Conservation (phyloP, 2,329 filamentous ascomycete genomes). For the Ceratocystis alfenasii region DNA sequence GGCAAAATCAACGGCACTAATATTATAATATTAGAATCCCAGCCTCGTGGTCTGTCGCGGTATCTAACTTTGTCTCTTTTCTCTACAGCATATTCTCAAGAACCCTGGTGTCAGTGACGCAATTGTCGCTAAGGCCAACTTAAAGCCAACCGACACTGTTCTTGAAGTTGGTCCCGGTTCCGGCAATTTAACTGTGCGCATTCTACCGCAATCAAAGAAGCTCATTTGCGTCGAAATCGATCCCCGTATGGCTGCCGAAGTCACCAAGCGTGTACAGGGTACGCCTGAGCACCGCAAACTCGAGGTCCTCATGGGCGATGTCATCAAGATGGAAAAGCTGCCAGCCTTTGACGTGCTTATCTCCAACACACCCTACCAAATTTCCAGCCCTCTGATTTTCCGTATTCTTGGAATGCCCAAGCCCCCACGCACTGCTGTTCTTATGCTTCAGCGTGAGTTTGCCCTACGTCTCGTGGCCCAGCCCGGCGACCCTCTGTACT, state of each 20-base stretch:
- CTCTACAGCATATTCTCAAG: constrained; percentile 73
- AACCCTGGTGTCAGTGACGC: constrained; percentile 74
- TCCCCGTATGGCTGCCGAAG: constrained; percentile 89
- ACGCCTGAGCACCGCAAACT: constrained; percentile 73
- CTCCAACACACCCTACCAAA: constrained; percentile 57
- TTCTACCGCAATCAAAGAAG: constrained; percentile 76
- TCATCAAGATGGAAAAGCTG: constrained; percentile 71
- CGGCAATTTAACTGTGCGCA: constrained; percentile 77
- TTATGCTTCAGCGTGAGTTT: constrained; percentile 97
- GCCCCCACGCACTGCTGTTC: constrained; percentile 69
- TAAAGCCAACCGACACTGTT: constrained; percentile 83
- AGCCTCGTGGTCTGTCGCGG: background rate
- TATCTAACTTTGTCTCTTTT: background rate
- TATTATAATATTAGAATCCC: background rate
- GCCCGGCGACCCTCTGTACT: constrained; percentile 80
- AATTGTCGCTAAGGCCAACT: constrained; percentile 59
- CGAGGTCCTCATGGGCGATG: constrained; percentile 81
- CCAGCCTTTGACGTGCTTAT: constrained; percentile 73
- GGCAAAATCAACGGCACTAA: background rate
- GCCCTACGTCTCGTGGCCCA: constrained; percentile 79
- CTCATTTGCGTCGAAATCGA: constrained; percentile 81
- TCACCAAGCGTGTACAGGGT: constrained; percentile 86
- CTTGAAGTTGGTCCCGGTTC: constrained; percentile 88
- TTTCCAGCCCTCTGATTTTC: constrained; percentile 85
- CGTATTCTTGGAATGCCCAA: constrained; percentile 72